These are phyloP conservation scores for Alternaria brassicae DNA, from an alignment of 2,329 filamentous ascomycete species.

Conservation along the genomic window DNA sequence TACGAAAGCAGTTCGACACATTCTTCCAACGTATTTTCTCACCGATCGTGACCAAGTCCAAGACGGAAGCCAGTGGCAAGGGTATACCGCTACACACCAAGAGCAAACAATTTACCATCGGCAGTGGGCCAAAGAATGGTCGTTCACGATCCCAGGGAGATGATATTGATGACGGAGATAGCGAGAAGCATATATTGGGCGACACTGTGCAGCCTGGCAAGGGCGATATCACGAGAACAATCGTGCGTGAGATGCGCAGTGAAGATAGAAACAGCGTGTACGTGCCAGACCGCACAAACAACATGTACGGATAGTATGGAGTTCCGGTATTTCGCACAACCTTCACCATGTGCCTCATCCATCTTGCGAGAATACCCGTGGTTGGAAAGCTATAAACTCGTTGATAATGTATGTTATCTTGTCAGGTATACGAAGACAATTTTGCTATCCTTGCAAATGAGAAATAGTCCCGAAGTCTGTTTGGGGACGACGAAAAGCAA, in stretches of 20 bases:
- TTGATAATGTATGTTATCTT: background rate
- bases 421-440: background rate
- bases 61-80: slow-evolving; percentile 1
- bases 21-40: slow-evolving; percentile 29
- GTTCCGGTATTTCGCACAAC: background rate
- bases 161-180: slow-evolving; percentile 25
- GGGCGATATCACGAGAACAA: slow-evolving; percentile 27
- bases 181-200: slow-evolving; percentile 29
- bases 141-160: slow-evolving; percentile 9
- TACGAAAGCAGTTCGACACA: slow-evolving; percentile 37
- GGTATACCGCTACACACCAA: slow-evolving; percentile 30
- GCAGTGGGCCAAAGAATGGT: slow-evolving; percentile 5
- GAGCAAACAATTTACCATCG: slow-evolving; percentile 14
- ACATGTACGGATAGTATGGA: background rate
- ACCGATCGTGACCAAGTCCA: slow-evolving; percentile 16
- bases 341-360: background rate
- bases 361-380: background rate
- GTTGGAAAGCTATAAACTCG: background rate
- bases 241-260: slow-evolving; percentile 30
- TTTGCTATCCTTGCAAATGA: background rate
- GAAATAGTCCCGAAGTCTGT: background rate
- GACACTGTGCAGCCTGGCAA: slow-evolving; percentile 2
- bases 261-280: slow-evolving; percentile 7
- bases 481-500: background rate
- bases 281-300: slow-evolving; percentile 3